Evolutionary conservation across 345 rosid species (phyloP), one percentile per base, ranked within the genome.

Genomic region (Euphorbia tirucalli): DNA sequence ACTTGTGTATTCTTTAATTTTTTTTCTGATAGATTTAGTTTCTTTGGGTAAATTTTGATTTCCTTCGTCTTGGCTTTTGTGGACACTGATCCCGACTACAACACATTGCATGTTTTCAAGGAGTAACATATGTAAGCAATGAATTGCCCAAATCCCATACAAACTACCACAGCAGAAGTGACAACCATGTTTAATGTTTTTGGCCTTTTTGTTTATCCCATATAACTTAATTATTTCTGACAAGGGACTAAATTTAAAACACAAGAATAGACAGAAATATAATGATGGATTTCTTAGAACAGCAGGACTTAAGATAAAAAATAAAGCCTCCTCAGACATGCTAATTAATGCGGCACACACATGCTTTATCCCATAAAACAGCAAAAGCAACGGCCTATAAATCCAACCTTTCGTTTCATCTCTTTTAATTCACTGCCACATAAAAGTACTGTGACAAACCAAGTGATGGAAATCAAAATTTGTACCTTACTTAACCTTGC

Each of bases 401-500:
- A 63, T 1, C 13, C 22, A n/a, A 19, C 24, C 49, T 19, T 8
- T 63, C 9, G 7, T 63, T 32, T 61, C 66, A 35, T 61, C 11
- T 13, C 9, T 21, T 32, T 37, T 37, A 63, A 19, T 63, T 39
- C 24, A 63, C 66, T 39, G 30, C 49, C 48, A 11, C 66, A 22
- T 9, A 19, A 31, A 32, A 61, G 4, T 7, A 21, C 44, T 61
- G 22, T 61, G 14, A 35, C 46, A 61, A 61, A 32, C 41, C 24
- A 24, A 37, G 66, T 54, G 44, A 49, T 19, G 58, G 32, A 18
- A 67, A 69, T 44, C 37, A 74, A 46, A 39, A 68, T 35, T 22
- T 19, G 39, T 75, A 94, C 97, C 96, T 88, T 89, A 49, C 69
- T 74, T 69, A 83, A 78, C 74, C 75, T 84, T 25, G 78, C 32